A percentile compares a stretch with the other conserved stretches of the same genome.
Conservation (phyloP, 768 basidiomycete genomes). For the Asterophora lycoperdoides region DNA sequence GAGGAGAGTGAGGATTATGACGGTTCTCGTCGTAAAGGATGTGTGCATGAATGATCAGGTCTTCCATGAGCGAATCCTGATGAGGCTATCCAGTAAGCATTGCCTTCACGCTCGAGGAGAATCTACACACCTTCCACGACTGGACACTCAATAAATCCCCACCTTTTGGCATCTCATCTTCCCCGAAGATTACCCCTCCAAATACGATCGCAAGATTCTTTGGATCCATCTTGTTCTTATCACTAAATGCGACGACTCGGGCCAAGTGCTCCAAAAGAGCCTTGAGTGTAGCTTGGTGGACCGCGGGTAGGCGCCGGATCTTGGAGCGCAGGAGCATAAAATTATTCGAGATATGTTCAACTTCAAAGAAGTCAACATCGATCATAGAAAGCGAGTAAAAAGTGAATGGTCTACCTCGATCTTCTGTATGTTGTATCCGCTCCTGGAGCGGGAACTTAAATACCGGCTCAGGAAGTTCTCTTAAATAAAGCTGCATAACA, state of each 20-base stretch:
- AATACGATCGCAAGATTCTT: conserved; percentile 93
- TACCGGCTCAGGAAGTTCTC: conserved; percentile 86
- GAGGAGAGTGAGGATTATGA: conserved; percentile 49
- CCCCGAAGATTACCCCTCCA: conserved; percentile 84
- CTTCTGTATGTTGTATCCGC: conserved; percentile 75
- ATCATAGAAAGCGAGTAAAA: neutral
- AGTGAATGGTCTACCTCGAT: conserved; percentile 48
- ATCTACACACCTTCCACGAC: conserved; percentile 55
- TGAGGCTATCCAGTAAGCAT: neutral
- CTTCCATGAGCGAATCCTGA: conserved; percentile 68
- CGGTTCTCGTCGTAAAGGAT: conserved; percentile 62
- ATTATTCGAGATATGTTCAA: conserved; percentile 64
- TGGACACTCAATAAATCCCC: conserved; percentile 77
- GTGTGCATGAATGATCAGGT: conserved; percentile 68
- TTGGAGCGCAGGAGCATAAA: conserved; percentile 81
- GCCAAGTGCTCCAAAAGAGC: conserved; percentile 80
- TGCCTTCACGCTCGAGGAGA: neutral
- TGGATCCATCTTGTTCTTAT: conserved; percentile 90
- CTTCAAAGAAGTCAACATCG: conserved; percentile 31
- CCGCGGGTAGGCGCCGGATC: conserved; percentile 74
- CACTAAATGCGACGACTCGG: conserved; percentile 57
- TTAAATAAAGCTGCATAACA: conserved; percentile 59
- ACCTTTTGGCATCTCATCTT: conserved; percentile 81
- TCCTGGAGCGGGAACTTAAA: conserved; percentile 80
- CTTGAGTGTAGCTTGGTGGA: conserved; percentile 83